Evolutionary conservation across 108 stramenopile genomes (phyloP), one percentile per base, ranked within the genome.

Genomic region (Cyclotella cryptica): DNA sequence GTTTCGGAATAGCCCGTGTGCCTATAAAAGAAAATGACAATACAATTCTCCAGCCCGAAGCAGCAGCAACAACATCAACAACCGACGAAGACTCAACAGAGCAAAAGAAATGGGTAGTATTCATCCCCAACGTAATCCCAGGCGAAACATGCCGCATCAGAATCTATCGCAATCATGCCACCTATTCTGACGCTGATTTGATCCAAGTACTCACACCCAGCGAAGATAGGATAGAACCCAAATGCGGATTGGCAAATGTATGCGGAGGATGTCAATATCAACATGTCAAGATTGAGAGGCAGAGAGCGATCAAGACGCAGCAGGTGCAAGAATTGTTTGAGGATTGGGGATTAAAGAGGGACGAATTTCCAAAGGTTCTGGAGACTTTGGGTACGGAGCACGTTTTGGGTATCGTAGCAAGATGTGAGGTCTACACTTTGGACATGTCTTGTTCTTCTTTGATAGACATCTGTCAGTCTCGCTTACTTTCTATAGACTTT

Each of bases 231-330:
- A 86, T 97, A 1, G 77, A 84, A 47, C 98, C 98, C 10, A 63
- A 61, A 41, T 99, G 98, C 75, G 41, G 85, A 18, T 80, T 97
- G 39, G 92, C 92, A 29, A 86, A 72, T 9, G 75, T 71, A 13
- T 99, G 98, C 79, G 98, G 98, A 45, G 98, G 98, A 59, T 99
- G 98, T 69, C 98, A 99, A 79, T 97, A 96, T 71, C 98, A 99
- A 73, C 98, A 99, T 70, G 86, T 98, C 71, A 73, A 78, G 10
- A 87, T 98, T 19, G 86, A 84, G n/a, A 72, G 82, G 12, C 98
- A 99, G 81, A 74, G 98, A 52, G 53, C 87, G 29, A 97, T 97
- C 96, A 99, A 99, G 80, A 93, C 90, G 40, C 61, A 84, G 75
- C 96, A 96, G 58, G 93, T 96, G 26, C 89, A 90, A 73, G 96